phyloP scores from a whole-genome alignment of 2,329 filamentous ascomycete species.

The Coniochaeta sp. region DNA sequence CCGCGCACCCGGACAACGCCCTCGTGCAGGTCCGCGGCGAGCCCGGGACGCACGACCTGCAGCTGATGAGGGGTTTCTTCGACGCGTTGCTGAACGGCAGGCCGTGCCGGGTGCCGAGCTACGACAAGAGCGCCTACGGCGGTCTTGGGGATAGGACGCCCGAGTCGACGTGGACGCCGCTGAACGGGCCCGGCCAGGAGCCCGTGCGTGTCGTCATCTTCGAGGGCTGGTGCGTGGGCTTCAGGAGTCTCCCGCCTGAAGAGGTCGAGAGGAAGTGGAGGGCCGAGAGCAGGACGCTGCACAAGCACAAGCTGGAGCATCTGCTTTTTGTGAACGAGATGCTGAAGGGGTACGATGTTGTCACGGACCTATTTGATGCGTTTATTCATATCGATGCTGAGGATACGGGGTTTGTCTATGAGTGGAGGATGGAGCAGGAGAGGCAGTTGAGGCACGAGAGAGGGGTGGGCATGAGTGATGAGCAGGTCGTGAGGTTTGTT shows the following conservation, averaged over 20 bases:
- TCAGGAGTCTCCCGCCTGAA: conserved; percentile 53
- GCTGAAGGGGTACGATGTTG: conserved; percentile 36
- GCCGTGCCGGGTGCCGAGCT: conserved; percentile 58
- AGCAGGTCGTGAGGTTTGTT: conserved; percentile 70
- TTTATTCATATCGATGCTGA: conserved; percentile 62
- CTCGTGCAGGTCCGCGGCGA: conserved; percentile 78
- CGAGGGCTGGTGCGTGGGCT: conserved; percentile 89
- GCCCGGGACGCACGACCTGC: conserved; percentile 68
- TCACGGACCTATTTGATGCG: conserved; percentile 43
- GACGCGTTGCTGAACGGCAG: conserved; percentile 41
- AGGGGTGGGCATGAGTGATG: conserved; percentile 74
- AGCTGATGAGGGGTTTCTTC: conserved; percentile 58
- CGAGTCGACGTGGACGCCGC: conserved; percentile 50
- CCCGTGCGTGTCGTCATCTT: conserved; percentile 64
- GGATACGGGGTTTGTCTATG: conserved; percentile 69
- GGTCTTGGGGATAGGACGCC: conserved; percentile 72
- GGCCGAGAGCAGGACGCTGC: conserved; percentile 35
- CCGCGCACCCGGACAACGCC: conserved; percentile 60
- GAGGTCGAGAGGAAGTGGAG: conserved; percentile 45
- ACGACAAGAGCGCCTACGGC: conserved; percentile 74
- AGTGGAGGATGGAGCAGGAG: conserved; percentile 80
- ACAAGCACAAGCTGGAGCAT: conserved; percentile 39
- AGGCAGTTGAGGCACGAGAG: conserved; percentile 56
- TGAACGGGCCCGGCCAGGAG: conserved; percentile 43
- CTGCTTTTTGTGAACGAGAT: conserved; percentile 42